phyloP scores from a whole-genome alignment of 805 yeast species.

The Blastobotrys robertii region DNA sequence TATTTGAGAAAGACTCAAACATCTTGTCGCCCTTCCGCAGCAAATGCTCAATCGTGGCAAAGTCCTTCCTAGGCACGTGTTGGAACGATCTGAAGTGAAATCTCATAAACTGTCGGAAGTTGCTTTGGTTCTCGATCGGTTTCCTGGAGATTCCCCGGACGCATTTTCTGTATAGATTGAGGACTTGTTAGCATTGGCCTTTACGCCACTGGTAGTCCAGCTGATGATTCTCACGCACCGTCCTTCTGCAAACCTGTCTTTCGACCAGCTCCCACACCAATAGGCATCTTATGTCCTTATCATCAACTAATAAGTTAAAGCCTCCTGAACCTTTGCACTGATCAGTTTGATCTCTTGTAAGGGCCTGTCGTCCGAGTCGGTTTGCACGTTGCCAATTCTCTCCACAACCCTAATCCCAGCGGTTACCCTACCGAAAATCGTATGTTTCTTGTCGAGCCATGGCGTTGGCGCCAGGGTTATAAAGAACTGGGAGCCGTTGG shows the following conservation, averaged over 20 bases:
- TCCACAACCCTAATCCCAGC: constrained; percentile 36
- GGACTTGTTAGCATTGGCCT: constrained; percentile 23
- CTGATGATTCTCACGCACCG: constrained; percentile 24
- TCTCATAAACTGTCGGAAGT: constrained; percentile 40
- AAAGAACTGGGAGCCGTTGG: constrained; percentile 87
- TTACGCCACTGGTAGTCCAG: background rate
- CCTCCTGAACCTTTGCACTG: constrained; percentile 5
- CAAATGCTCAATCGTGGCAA: constrained; percentile 76
- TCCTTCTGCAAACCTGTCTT: constrained; percentile 31
- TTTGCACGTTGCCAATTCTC: constrained; percentile 47
- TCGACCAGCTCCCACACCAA: background rate
- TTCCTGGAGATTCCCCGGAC: constrained; percentile 37
- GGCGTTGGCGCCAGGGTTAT: constrained; percentile 84
- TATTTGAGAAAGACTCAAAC: constrained; percentile 60
- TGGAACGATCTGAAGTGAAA: constrained; percentile 54
- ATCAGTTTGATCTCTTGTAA: constrained; percentile 33
- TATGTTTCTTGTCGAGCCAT: constrained; percentile 83
- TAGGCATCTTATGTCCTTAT: background rate
- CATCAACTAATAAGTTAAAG: background rate
- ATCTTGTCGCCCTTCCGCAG: constrained; percentile 65
- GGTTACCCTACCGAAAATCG: constrained; percentile 73
- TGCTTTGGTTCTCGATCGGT: constrained; percentile 37
- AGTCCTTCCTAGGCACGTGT: constrained; percentile 60
- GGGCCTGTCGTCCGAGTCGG: constrained; percentile 35
- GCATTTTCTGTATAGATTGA: constrained; percentile 41